These are phyloP conservation scores for Pseudopithomyces maydicus DNA, from an alignment of 2,329 filamentous ascomycete species.

Conservation along the genomic window DNA sequence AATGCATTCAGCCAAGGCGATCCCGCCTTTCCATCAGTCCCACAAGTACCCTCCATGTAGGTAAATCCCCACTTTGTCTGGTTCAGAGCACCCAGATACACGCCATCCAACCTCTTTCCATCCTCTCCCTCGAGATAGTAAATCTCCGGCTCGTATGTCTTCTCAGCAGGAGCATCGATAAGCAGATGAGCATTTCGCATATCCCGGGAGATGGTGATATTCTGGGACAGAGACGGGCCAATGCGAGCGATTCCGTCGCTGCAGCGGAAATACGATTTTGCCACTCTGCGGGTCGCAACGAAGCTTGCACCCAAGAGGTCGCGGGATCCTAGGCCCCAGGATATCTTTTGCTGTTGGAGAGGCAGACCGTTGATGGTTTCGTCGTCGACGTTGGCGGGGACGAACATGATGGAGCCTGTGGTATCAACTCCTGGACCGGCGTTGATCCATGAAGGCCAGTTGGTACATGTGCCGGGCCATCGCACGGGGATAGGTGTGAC, in stretches of 20 bases:
- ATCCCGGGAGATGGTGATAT: constrained; percentile 11
- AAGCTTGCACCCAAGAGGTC: neutral
- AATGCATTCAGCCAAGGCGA: constrained; percentile 12
- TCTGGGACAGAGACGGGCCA: neutral
- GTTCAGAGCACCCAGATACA: constrained; percentile 14
- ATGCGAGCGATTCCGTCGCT: neutral
- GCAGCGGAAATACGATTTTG: constrained; percentile 13
- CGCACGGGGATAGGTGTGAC: constrained; percentile 1
- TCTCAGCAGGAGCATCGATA: constrained; percentile 4
- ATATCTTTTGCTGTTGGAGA: neutral
- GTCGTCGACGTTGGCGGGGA: neutral
- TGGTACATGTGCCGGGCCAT: constrained; percentile 3
- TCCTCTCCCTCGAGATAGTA: constrained; percentile 13
- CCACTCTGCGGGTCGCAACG: constrained; percentile 1
- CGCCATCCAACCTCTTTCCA: constrained; percentile 10
- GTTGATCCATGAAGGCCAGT: constrained; percentile 1
- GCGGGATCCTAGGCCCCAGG: constrained; percentile 1
- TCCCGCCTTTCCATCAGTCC: neutral
- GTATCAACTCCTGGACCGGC: neutral
- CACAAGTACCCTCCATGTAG: constrained; percentile 9
- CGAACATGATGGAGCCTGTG: neutral
- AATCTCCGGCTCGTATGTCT: constrained; percentile 12
- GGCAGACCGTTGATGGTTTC: neutral
- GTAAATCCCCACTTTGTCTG: constrained; percentile 19
- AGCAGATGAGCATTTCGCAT: constrained; percentile 12